phyloP scores from a whole-genome alignment of 1,139 yeast species.

The Diutina pseudorugosa region DNA sequence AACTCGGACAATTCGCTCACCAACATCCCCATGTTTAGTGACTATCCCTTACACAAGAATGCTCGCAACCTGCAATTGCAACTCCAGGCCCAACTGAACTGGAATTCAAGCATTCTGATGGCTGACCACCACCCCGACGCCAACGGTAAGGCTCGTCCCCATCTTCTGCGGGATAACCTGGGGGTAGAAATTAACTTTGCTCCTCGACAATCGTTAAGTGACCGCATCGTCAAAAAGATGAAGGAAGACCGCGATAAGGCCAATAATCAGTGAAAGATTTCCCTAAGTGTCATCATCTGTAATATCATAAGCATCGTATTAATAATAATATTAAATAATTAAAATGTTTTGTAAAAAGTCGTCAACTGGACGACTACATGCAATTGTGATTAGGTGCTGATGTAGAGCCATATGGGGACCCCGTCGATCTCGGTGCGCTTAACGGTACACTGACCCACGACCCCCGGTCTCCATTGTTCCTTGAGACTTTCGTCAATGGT shows the following conservation, averaged over 20 bases:
- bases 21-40: conserved; percentile 44
- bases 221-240: not conserved
- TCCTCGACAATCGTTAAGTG: not conserved
- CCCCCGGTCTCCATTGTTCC: not conserved
- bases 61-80: not conserved
- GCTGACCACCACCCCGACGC: not conserved
- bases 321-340: too few relatives aligned
- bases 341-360: too few relatives aligned
- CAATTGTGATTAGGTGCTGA: too few relatives aligned
- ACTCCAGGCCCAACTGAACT: not conserved
- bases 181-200: conserved; percentile 1
- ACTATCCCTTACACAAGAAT: conserved; percentile 23
- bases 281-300: too few relatives aligned
- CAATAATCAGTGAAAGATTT: too few relatives aligned
- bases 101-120: not conserved
- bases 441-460: not conserved
- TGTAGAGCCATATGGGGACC: not conserved
- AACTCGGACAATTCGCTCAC: conserved; percentile 42
- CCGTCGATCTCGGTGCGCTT: not conserved
- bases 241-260: not conserved
- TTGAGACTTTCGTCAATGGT: not conserved
- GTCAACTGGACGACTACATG: too few relatives aligned
- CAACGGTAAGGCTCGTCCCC: not conserved
- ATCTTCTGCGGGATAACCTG: not conserved
- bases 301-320: not conserved